Conservation (phyloP, 106 monocot genomes). For the Ottelia alismoides region DNA sequence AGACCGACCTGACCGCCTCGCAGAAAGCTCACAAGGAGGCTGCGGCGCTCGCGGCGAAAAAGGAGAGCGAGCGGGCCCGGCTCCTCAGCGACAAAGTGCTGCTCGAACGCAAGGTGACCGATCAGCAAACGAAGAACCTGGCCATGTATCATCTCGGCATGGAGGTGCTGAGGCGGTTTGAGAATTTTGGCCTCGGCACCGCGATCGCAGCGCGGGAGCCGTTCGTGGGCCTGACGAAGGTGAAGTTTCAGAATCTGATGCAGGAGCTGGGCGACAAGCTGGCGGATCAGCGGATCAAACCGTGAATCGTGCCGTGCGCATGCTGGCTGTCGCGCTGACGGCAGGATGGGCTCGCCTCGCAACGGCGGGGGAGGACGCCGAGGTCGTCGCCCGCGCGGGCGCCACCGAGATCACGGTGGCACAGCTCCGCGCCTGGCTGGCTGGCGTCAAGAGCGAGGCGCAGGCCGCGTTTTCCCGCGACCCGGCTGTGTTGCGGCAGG, state of each 20-base stretch:
- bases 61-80: not conserved
- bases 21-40: not conserved
- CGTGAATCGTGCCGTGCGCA: not conserved
- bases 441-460: too few relatives aligned
- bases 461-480: too few relatives aligned
- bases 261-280: not conserved
- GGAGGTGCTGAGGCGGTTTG: not conserved
- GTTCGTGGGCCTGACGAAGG: not conserved
- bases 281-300: not conserved
- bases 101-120: not conserved
- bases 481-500: too few relatives aligned
- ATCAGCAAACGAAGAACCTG: not conserved
- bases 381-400: not conserved
- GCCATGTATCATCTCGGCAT: not conserved
- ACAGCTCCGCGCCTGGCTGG: not conserved
- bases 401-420: not conserved
- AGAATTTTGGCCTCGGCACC: not conserved
- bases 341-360: not conserved
- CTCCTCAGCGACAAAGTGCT: not conserved
- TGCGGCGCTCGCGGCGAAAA: not conserved
- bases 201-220: not conserved
- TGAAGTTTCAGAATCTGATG: not conserved
- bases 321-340: too few relatives aligned
- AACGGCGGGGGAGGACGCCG: too few relatives aligned
- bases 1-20: not conserved